These are phyloP conservation scores for Pseudogymnoascus sp. DNA, from an alignment of 2,329 filamentous ascomycete species.

Conservation along the genomic window DNA sequence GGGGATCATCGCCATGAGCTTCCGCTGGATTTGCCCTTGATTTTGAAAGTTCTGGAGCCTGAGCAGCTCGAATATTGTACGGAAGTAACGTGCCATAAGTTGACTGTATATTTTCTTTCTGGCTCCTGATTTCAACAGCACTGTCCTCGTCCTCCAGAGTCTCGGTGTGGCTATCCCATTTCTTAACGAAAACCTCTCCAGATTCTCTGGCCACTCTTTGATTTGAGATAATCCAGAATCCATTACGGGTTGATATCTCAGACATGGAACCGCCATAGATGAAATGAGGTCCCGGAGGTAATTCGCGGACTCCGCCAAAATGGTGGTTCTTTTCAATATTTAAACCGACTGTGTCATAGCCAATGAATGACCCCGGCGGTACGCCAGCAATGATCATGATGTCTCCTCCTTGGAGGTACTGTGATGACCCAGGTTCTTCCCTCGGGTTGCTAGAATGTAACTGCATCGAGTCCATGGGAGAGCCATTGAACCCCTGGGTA, in stretches of 20 bases:
- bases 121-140: constrained; percentile 38
- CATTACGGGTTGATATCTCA: constrained; percentile 43
- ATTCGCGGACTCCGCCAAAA: constrained; percentile 46
- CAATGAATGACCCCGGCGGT: constrained; percentile 30
- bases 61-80: constrained; percentile 16
- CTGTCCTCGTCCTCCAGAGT: constrained; percentile 41
- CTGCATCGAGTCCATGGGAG: constrained; percentile 37
- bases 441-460: constrained; percentile 26
- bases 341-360: constrained; percentile 33
- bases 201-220: constrained; percentile 22
- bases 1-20: constrained; percentile 24
- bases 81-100: constrained; percentile 21
- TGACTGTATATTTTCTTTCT: constrained; percentile 31
- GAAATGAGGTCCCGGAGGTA: constrained; percentile 51
- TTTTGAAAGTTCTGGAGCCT: background rate
- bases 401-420: constrained; percentile 35
- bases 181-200: constrained; percentile 36
- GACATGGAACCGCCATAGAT: constrained; percentile 48
- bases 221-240: constrained; percentile 45
- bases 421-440: constrained; percentile 18
- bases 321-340: constrained; percentile 42
- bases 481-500: background rate
- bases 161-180: constrained; percentile 52
- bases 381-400: constrained; percentile 46
- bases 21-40: constrained; percentile 12